Evolutionary conservation across 23 red algal species (phyloP), one percentile per base, ranked within the genome.

Genomic region (Gracilaria domingensis): DNA sequence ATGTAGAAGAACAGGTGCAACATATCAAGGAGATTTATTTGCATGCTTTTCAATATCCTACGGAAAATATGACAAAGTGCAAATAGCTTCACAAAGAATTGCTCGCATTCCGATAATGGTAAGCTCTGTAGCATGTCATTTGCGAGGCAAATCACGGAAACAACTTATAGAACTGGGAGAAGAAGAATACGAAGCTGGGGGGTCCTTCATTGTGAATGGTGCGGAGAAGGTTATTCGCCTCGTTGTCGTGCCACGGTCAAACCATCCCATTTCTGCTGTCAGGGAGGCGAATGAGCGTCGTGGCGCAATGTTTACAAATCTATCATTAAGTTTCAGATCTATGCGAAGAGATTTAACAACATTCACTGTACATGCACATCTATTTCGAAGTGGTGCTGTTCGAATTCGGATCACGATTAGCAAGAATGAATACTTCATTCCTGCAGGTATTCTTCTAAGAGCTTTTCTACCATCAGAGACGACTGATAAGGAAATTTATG

Each of bases 131-230:
- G 66, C 50, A 18, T 99, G 97, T 88, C 48, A 96, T 69, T 60
- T 99, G 18, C 32, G 69, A 12, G 86, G 86, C 26, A 74, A 86
- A 14, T 48, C 82, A 39, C 76, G 90, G 8, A 40, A 40, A 45
- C 79, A 99, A 28, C 80, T 95, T 54, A 12, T 88, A 2, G 53
- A 75, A 12, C 59, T 84, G 23, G 87, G 89, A 61, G 97, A 99
- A 75, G 97, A 99, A 75, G 94, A 99, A 77, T 99, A 86, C 58
- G 97, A 99, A 65, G 77, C 76, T 47, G 97, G 97, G 18, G 97
- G 97, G 14, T 93, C 79, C 54, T 99, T 99, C 39, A 83, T 99
- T 12, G 79, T 92, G 59, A 99, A 99, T 73, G 97, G 97, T 21
- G 71, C 93, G 12, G 97, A 99, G 61, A 96, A 95, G 59, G 79